Base-by-base conservation (phyloP, 2,329 filamentous ascomycete genomes). In the Fusarium nelsonii region DNA sequence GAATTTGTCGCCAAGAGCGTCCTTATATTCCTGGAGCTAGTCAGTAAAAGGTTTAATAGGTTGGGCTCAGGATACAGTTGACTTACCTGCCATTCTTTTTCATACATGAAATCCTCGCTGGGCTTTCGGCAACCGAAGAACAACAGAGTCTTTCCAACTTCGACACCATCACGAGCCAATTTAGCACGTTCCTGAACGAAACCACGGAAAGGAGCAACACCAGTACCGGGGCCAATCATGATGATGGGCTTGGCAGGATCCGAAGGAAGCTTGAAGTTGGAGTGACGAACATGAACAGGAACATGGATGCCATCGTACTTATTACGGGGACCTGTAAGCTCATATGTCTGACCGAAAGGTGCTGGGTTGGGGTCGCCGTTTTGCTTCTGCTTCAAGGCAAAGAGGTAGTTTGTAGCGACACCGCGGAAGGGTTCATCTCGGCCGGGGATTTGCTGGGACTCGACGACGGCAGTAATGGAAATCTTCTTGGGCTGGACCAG, bases 191-290 rank as follows among this genome's bases (percentile, higher is more conserved):
- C 96, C 78, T 98, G 96, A 11, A 99, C 87, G 78, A 99, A 99
- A 8, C 87, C 96, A 72, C 96, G 91, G 89, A 99, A 97, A 18
- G 96, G 96, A 28, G 96, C 96, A 57, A 97, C 94, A 84, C 96
- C 96, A 54, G 96, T 98, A 77, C 96, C 96, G 14, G 96, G 96
- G 26, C 96, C 96, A 73, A 98, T 89, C 90, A 97, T 94, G 79
- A 99, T 97, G 74, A 99, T 85, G 32, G 96, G 96, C 82, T 97
- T 97, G 49, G 91, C 89, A 6, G 96, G 94, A 75, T 99, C 94
- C 16, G 96, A 97, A 10, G 96, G 96, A 32, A 99, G 88, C 84
- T 98, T 98, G 88, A 99, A 99, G 84, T 98, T 99, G 70, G 96
- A 98, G 83, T 97, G 95, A 70, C 96, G 93, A 63, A 99, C 90